Conservation (phyloP, 1,139 yeast species). For the Pichiaceae sp. region DNA sequence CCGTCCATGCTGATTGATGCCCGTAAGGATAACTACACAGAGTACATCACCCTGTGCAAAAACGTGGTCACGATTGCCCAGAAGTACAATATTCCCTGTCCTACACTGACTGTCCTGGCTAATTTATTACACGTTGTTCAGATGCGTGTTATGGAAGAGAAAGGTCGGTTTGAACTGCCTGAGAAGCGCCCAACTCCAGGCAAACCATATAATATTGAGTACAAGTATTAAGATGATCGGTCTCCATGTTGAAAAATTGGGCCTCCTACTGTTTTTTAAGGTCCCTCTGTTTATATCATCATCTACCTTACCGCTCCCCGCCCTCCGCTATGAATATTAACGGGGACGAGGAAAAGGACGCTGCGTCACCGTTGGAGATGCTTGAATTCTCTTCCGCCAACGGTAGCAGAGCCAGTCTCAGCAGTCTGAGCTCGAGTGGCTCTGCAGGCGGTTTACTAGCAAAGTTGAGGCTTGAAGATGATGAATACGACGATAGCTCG, state of each 20-base stretch:
- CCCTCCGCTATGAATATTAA: no score
- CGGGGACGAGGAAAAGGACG: background rate
- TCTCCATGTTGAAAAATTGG: no score
- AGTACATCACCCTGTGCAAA: constrained; percentile 64
- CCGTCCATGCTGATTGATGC: constrained; percentile 42
- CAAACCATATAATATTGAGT: constrained; percentile 15
- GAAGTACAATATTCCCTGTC: constrained; percentile 46
- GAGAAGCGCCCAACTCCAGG: constrained; percentile 27
- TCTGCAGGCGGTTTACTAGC: constrained; percentile 30
- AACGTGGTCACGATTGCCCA: constrained; percentile 59
- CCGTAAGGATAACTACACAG: constrained; percentile 62
- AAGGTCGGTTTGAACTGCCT: constrained; percentile 38
- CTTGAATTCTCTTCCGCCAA: background rate
- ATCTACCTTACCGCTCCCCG: no score
- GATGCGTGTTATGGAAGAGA: constrained; percentile 46
- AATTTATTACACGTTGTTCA: constrained; percentile 51
- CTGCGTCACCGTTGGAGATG: background rate
- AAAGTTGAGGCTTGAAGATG: constrained; percentile 27
- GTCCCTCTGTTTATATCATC: no score
- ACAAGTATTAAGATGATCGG: constrained; percentile 9
- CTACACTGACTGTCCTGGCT: constrained; percentile 50
- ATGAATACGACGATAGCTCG: constrained; percentile 15
- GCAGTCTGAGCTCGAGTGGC: constrained; percentile 26
- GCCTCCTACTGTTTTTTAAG: no score
- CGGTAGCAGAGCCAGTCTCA: constrained; percentile 11